Percentiles rank a stretch among this genome's conserved stretches.
Conservation (phyloP, 2,329 filamentous ascomycete species). For the Myriangium duriaei region DNA sequence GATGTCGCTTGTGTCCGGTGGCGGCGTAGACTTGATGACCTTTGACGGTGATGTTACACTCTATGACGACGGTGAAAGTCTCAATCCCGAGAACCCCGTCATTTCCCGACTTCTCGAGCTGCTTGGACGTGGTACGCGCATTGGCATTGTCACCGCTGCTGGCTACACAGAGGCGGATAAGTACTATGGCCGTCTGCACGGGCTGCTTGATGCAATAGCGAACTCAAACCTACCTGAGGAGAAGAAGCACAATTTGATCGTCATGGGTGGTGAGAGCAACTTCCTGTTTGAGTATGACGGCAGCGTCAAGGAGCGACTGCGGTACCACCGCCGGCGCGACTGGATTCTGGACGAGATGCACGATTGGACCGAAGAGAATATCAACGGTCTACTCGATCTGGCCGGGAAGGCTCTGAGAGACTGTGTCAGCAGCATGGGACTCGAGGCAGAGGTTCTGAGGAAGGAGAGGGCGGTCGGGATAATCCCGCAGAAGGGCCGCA, state of each 20-base stretch:
- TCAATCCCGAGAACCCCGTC: constrained; percentile 64
- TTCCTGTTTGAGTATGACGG: constrained; percentile 76
- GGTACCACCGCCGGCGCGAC: constrained; percentile 47
- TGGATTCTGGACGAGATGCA: constrained; percentile 74
- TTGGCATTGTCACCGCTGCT: constrained; percentile 93
- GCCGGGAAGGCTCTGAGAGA: constrained; percentile 75
- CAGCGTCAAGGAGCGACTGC: constrained; percentile 52
- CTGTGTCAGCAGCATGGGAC: constrained; percentile 64
- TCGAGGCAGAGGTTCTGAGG: constrained; percentile 68
- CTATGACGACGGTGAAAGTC: constrained; percentile 68
- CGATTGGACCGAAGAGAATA: constrained; percentile 63
- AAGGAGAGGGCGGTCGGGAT: constrained; percentile 60
- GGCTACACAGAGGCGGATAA: constrained; percentile 79
- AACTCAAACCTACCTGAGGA: constrained; percentile 49
- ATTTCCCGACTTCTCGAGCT: constrained; percentile 58
- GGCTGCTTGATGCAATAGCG: constrained; percentile 68
- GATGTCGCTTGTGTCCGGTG: constrained; percentile 69
- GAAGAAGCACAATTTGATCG: constrained; percentile 67
- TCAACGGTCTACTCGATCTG: constrained; percentile 70
- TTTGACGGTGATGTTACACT: constrained; percentile 97
- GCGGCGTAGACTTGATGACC: constrained; percentile 70
- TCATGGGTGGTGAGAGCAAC: constrained; percentile 93
- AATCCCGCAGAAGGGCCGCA: constrained; percentile 25
- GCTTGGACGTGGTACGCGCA: constrained; percentile 62
- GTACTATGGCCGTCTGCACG: constrained; percentile 79